phyloP scores from a whole-genome alignment of 1,284 basidiomycete species.

The Flammula alnicola region DNA sequence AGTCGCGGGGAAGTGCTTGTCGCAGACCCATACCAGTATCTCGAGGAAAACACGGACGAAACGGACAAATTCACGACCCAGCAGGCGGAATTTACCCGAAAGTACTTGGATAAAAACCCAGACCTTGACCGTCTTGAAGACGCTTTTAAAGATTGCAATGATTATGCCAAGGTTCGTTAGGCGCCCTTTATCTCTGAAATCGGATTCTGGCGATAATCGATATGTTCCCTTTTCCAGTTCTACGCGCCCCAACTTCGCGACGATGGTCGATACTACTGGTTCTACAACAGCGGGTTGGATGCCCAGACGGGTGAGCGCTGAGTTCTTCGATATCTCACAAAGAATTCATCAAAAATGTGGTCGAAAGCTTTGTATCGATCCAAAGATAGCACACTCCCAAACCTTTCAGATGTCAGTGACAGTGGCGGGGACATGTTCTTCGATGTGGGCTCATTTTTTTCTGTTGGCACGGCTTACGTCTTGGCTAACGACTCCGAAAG shows the following conservation, averaged over 20 bases:
- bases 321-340: neutral
- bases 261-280: slow-evolving; percentile 80
- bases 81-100: slow-evolving; percentile 65
- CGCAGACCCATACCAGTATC: slow-evolving; percentile 76
- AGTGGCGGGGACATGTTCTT: slow-evolving; percentile 72
- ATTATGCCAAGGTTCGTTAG: slow-evolving; percentile 69
- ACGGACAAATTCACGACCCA: slow-evolving; percentile 66
- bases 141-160: slow-evolving; percentile 63
- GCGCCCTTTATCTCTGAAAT: slow-evolving; percentile 1
- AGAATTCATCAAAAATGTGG: neutral
- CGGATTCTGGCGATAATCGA: neutral
- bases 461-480: neutral
- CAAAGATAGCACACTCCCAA: slow-evolving; percentile 54
- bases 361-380: slow-evolving; percentile 69
- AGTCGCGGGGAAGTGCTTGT: slow-evolving; percentile 63
- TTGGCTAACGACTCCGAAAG: slow-evolving; percentile 35
- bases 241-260: slow-evolving; percentile 61
- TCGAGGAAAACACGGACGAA: slow-evolving; percentile 65
- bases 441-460: slow-evolving; percentile 50
- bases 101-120: slow-evolving; percentile 64
- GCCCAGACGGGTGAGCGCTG: slow-evolving; percentile 57
- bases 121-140: slow-evolving; percentile 62
- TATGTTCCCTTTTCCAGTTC: slow-evolving; percentile 47
- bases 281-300: slow-evolving; percentile 73
- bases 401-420: slow-evolving; percentile 45